These are phyloP conservation scores for Dactylonectria macrodidyma DNA, from an alignment of 2,329 filamentous ascomycete genomes.

Conservation along the genomic window DNA sequence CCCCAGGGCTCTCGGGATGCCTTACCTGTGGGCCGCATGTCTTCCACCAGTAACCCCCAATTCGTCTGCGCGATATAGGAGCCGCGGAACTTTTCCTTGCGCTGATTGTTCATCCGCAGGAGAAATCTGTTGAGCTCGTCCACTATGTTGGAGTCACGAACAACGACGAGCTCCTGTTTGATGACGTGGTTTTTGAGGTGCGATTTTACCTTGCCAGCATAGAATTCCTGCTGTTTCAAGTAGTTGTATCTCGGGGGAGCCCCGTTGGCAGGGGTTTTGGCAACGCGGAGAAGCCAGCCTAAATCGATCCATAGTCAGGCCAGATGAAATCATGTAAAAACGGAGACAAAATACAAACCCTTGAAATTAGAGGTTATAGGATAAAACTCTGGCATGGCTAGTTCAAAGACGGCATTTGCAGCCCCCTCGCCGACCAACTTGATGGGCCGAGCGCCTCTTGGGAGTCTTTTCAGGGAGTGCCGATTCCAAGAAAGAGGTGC, in stretches of 20 bases:
- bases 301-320: slow-evolving; percentile 37
- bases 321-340: slow-evolving; percentile 11
- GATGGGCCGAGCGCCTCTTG: slow-evolving; percentile 52
- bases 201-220: slow-evolving; percentile 52
- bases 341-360: slow-evolving; percentile 50
- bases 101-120: slow-evolving; percentile 60
- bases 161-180: slow-evolving; percentile 56
- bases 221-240: slow-evolving; percentile 55
- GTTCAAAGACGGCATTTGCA: slow-evolving; percentile 82
- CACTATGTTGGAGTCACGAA: slow-evolving; percentile 55
- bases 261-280: slow-evolving; percentile 53
- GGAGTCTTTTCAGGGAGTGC: slow-evolving; percentile 51
- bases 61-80: slow-evolving; percentile 69
- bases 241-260: slow-evolving; percentile 55
- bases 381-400: slow-evolving; percentile 59
- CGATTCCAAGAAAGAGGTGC: slow-evolving; percentile 44
- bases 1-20: background rate
- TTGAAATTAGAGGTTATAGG: slow-evolving; percentile 51
- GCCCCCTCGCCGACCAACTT: slow-evolving; percentile 77
- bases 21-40: slow-evolving; percentile 70
- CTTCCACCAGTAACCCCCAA: slow-evolving; percentile 79
- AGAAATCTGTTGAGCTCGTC: slow-evolving; percentile 69
- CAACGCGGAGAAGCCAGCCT: slow-evolving; percentile 57
- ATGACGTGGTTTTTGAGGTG: slow-evolving; percentile 54
- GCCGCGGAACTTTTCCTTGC: slow-evolving; percentile 62